Evolutionary conservation across 345 rosid genomes (phyloP).

Genomic region (Cardiospermum halicacabum): DNA sequence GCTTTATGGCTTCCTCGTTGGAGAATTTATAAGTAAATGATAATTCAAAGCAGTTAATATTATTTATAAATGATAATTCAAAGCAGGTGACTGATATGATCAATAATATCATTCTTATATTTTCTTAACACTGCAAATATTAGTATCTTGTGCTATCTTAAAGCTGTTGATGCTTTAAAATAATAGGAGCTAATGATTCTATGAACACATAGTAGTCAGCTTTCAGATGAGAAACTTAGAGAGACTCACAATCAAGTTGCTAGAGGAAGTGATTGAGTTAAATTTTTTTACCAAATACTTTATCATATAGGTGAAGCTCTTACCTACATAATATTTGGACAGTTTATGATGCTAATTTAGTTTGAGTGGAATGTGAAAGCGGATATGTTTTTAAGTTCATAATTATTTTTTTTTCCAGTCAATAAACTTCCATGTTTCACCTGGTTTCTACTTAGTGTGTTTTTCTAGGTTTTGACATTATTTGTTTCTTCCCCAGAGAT

Average conservation of each 20-base stretch:
- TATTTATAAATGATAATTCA: neutral
- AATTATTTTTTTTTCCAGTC: neutral
- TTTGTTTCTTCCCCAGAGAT: slow-evolving; percentile 57
- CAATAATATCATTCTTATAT: no score
- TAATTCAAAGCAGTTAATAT: neutral
- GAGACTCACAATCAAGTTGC: neutral
- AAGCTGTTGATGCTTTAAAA: neutral
- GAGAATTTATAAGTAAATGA: slow-evolving; percentile 1
- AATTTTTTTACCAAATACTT: neutral
- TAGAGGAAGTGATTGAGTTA: neutral
- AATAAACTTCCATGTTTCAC: neutral
- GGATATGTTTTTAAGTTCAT: neutral
- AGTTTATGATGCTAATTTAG: neutral
- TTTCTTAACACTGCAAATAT: no score
- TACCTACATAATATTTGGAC: neutral
- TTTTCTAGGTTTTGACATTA: slow-evolving; percentile 15
- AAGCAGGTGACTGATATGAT: no score
- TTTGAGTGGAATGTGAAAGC: neutral
- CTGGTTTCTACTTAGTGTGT: slow-evolving; percentile 8
- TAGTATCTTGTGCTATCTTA: slow-evolving; percentile 3
- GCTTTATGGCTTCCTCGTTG: slow-evolving; percentile 2
- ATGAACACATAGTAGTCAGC: neutral
- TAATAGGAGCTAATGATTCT: neutral
- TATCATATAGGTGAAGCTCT: neutral
- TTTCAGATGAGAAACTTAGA: neutral